Percentiles rank a stretch among this genome's conserved stretches.
phyloP scores from a whole-genome alignment of 164 flowering plant species.

The Echeveria elegans region DNA sequence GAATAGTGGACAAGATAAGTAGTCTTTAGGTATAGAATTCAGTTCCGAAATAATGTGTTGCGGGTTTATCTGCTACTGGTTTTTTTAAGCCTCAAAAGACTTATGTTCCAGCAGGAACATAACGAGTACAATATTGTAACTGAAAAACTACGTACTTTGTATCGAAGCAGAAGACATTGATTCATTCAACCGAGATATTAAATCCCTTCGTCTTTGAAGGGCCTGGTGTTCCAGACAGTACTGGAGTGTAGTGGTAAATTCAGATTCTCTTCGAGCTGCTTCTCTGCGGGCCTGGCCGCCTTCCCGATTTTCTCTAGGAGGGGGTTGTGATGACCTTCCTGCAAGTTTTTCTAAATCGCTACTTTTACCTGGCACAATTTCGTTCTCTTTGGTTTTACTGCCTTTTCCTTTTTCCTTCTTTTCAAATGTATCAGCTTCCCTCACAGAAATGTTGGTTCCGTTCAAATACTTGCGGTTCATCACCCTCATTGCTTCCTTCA shows the following conservation, averaged over 20 bases:
- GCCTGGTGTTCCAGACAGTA: background rate
- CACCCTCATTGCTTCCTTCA: background rate
- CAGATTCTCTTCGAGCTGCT: constrained; percentile 1
- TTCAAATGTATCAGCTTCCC: background rate
- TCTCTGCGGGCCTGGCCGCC: background rate
- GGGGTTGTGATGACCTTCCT: background rate
- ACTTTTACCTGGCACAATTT: background rate
- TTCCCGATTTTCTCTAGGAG: background rate
- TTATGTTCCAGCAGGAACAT: no score
- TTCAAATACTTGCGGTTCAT: background rate
- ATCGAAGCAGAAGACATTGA: background rate
- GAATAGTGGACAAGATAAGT: background rate
- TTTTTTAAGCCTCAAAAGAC: no score
- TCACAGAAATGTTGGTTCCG: background rate
- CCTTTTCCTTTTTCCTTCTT: background rate
- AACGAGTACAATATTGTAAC: background rate
- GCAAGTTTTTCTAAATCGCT: background rate
- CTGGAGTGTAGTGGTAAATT: background rate
- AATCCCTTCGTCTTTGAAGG: background rate
- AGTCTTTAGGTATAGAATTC: background rate
- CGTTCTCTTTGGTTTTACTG: background rate
- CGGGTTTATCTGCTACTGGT: background rate
- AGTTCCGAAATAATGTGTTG: background rate
- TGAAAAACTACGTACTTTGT: background rate
- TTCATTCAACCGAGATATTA: background rate